Evolutionary conservation across 1,284 basidiomycete genomes (phyloP), one percentile per base, ranked within the genome.

Genomic region (Caloboletus firmus): DNA sequence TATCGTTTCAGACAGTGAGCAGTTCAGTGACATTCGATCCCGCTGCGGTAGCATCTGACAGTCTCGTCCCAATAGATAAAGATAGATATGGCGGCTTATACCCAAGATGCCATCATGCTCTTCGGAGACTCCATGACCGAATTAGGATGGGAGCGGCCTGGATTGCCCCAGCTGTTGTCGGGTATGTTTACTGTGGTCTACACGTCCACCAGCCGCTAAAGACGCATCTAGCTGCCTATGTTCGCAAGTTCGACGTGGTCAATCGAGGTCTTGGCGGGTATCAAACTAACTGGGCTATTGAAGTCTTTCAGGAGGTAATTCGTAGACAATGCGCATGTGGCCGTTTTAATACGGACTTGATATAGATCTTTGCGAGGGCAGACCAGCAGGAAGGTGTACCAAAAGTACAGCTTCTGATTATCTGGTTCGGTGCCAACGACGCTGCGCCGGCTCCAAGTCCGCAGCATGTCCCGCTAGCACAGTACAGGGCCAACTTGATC

Each of bases 401-500:
- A n/a, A 84, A 81, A 57, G 79, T 93, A 42, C 82, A 81, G 45
- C 71, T 95, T 18, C 75, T 95, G 56, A 84, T 83, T 11, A 86
- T 96, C 65, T 96, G 92, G 93, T 91, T 90, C 60, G 93, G 93
- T 47, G 91, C 91, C 11, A 95, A 95, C 70, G 93, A 94, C 66
- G 80, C 91, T 15, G 79, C 80, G 60, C 73, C 88, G 32, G 72
- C 74, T 42, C 82, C 79, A 17, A 83, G 74, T 39, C 67, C 74
- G 18, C 86, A 88, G 59, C 83, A 91, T 67, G 82, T 94, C 49
- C 85, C 91, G 1, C 73, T 92, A 20, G 72, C 77, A 20, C 75
- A 76, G 36, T 96, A 85, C 78, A 79, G 76, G 45, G 65, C 72
- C 48, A 94, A 95, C 68, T 74, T 96, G 39, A 67, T 69, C 46